Evolutionary conservation across 495 filamentous ascomycete species (phyloP).

Genomic region (Immersiella caudata): DNA sequence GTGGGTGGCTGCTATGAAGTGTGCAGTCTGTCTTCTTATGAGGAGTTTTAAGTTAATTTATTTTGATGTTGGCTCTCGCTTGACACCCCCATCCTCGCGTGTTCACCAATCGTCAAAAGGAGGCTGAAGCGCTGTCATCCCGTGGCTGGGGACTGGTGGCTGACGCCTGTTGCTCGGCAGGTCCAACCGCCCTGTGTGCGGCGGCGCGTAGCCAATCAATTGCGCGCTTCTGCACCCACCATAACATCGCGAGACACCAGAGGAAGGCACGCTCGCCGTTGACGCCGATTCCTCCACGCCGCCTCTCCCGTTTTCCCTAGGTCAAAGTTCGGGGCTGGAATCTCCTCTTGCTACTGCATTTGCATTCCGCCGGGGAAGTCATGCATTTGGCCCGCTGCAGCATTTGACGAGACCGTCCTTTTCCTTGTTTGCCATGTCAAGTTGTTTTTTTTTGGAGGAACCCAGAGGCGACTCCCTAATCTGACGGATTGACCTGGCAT

Average conservation of each 20-base stretch:
- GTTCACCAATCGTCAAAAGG: conserved; percentile 5
- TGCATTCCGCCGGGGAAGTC: conserved; percentile 20
- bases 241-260: conserved; percentile 38
- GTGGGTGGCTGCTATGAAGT: background rate
- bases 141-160: conserved; percentile 29
- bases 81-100: background rate
- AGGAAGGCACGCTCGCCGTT: conserved; percentile 20
- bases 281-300: conserved; percentile 21
- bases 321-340: conserved; percentile 19
- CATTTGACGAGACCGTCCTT: conserved; percentile 14
- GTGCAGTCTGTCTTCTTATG: background rate
- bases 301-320: conserved; percentile 23
- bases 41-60: background rate
- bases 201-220: conserved; percentile 32
- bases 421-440: conserved; percentile 1
- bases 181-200: conserved; percentile 13
- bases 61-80: background rate
- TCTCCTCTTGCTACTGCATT: conserved; percentile 18
- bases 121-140: background rate
- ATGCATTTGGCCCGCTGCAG: conserved; percentile 20
- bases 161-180: conserved; percentile 33
- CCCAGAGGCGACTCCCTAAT: background rate
- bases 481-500: background rate
- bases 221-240: conserved; percentile 29
- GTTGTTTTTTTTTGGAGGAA: conserved; percentile 18